These are phyloP conservation scores for Cercospora zeina DNA, from an alignment of 2,329 filamentous ascomycete genomes.

Conservation along the genomic window DNA sequence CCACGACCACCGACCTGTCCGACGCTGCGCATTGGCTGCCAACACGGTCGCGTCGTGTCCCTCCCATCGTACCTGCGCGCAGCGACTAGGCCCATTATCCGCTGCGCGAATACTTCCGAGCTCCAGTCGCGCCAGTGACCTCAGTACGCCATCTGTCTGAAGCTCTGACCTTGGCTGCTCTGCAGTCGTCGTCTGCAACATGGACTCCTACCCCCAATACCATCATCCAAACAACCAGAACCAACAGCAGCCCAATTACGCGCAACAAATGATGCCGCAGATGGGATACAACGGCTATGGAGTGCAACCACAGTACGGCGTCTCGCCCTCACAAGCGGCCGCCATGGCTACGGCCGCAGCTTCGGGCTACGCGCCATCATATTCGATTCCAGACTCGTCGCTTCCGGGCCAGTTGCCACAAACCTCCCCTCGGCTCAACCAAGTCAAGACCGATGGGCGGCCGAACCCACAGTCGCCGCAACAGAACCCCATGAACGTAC, in stretches of 20 bases:
- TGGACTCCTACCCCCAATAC: slow-evolving; percentile 52
- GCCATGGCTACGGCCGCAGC: slow-evolving; percentile 94
- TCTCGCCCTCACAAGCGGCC: slow-evolving; percentile 81
- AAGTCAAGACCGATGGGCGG: slow-evolving; percentile 61
- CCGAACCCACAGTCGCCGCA: slow-evolving; percentile 74
- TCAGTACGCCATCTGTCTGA: slow-evolving; percentile 18
- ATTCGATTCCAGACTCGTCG: slow-evolving; percentile 67
- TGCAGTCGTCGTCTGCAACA: slow-evolving; percentile 38
- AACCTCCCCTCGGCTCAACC: slow-evolving; percentile 72
- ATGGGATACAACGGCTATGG: slow-evolving; percentile 76
- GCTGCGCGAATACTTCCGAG: slow-evolving; percentile 25
- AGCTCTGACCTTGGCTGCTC: slow-evolving; percentile 25
- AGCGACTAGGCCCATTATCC: slow-evolving; percentile 30
- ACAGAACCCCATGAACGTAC: slow-evolving; percentile 60
- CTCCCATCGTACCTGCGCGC: slow-evolving; percentile 15
- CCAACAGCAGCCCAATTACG: slow-evolving; percentile 59
- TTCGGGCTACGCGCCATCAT: slow-evolving; percentile 70
- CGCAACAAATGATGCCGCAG: slow-evolving; percentile 60
- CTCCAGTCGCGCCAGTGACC: slow-evolving; percentile 16
- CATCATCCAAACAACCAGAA: slow-evolving; percentile 62
- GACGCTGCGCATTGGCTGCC: slow-evolving; percentile 14
- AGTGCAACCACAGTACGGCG: slow-evolving; percentile 74
- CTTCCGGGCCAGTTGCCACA: slow-evolving; percentile 65
- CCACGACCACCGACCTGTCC: slow-evolving; percentile 1
- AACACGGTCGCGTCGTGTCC: slow-evolving; percentile 7